Base-by-base conservation (phyloP, 2,329 filamentous ascomycete species). In the Phialophora verrucosa region DNA sequence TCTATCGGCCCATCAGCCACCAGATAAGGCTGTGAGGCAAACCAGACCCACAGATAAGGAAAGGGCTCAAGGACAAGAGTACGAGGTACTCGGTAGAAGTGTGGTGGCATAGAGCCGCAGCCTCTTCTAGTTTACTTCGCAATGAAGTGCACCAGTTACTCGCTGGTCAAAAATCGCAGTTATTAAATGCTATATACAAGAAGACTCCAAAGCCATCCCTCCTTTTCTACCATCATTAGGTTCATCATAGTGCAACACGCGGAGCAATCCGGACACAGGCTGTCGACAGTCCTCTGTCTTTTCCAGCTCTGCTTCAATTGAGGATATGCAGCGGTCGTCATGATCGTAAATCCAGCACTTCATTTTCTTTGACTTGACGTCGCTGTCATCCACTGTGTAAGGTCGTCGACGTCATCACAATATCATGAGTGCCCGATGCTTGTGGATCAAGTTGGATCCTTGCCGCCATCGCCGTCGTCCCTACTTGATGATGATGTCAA, bases 371-470 rank as follows among this genome's bases (percentile, higher is more conserved):
- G 38, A n/a, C 17, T n/a, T n/a, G 38, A n/a, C 38, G n/a, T 44
- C 14, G 38, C 38, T 44, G 38, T 44, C 14, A 8, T 44, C 38
- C 38, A 6, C 38, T 1, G 17, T 44, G 17, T 44, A 44, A 44
- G 38, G 17, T 44, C 17, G 14, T n/a, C 17, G 14, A 44, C 6
- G 17, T 44, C 38, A 44, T 44, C 38, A 44, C 17, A 44, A 44
- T 44, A n/a, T 44, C 38, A 44, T 35, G 14, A 42, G n/a, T 27
- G 42, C 11, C n/a, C 25, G 20, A 23, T 49, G 4, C 35, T 42
- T 5, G 14, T 27, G 4, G 12, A 31, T 65, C 59, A 68, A 20
- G 63, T 60, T n/a, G 62, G 63, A 29, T 65, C 62, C 51, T 64
- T 57, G 4, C 47, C 66, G 47, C 63, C 53, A 2, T 51, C 31